These are phyloP conservation scores for Tetrapisispora fleetii DNA, from an alignment of 805 yeast species.

Conservation along the genomic window DNA sequence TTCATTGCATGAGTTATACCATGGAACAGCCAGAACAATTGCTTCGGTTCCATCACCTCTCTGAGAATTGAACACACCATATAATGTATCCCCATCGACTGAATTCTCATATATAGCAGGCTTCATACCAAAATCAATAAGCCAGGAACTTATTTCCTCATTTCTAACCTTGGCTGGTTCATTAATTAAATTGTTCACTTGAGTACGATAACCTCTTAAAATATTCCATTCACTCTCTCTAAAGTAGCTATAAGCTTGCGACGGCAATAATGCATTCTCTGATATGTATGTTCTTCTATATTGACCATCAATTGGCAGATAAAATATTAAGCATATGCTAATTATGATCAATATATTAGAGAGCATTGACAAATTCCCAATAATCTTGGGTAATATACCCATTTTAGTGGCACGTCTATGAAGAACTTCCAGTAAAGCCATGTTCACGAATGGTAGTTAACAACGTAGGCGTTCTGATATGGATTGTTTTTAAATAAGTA, in stretches of 20 bases:
- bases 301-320: slow-evolving; percentile 68
- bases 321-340: slow-evolving; percentile 50
- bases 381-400: slow-evolving; percentile 39
- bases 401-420: slow-evolving; percentile 35
- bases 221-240: slow-evolving; percentile 93
- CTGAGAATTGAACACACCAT: slow-evolving; percentile 84
- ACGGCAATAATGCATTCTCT: slow-evolving; percentile 95
- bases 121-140: slow-evolving; percentile 63
- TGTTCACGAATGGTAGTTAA: background rate
- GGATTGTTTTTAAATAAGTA: background rate
- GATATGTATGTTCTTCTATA: slow-evolving; percentile 77
- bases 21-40: slow-evolving; percentile 82
- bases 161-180: slow-evolving; percentile 32
- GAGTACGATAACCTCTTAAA: slow-evolving; percentile 65
- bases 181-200: slow-evolving; percentile 31
- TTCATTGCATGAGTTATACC: slow-evolving; percentile 57
- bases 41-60: slow-evolving; percentile 96
- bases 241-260: slow-evolving; percentile 85
- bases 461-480: background rate
- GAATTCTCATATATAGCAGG: slow-evolving; percentile 39
- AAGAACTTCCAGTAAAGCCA: slow-evolving; percentile 24
- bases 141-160: slow-evolving; percentile 43
- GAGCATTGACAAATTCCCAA: slow-evolving; percentile 35
- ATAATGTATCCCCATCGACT: slow-evolving; percentile 41
- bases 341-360: slow-evolving; percentile 34